phyloP scores from a whole-genome alignment of 1,139 yeast species.

The Debaryomyces singareniensis region DNA sequence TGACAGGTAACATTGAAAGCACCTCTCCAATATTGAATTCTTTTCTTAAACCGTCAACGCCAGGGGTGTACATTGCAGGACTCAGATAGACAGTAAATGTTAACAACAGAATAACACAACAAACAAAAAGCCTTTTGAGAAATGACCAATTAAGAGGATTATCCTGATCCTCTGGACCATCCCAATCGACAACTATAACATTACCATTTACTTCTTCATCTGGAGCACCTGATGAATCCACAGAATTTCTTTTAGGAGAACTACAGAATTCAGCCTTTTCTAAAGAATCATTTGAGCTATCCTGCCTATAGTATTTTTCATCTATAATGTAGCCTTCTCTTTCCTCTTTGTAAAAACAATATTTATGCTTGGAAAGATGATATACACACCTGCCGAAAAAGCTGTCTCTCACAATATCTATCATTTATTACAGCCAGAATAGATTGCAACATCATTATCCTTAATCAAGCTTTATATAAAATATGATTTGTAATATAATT shows the following conservation, averaged over 20 bases:
- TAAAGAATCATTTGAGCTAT: too few relatives aligned
- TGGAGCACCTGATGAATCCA: neutral
- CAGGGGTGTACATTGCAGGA: slow-evolving; percentile 57
- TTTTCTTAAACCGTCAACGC: slow-evolving; percentile 23
- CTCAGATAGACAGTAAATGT: slow-evolving; percentile 55
- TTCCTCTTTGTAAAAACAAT: slow-evolving; percentile 2
- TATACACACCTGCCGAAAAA: slow-evolving; percentile 26
- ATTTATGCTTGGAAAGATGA: slow-evolving; percentile 22
- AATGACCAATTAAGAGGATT: slow-evolving; percentile 54
- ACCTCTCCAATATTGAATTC: slow-evolving; percentile 20
- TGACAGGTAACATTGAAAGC: slow-evolving; percentile 26
- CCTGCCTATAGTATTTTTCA: too few relatives aligned
- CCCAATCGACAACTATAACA: slow-evolving; percentile 29
- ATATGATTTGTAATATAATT: too few relatives aligned
- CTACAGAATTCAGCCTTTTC: neutral
- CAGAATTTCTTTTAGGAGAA: neutral
- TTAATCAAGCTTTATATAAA: too few relatives aligned
- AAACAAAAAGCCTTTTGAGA: slow-evolving; percentile 28
- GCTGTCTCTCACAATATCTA: slow-evolving; percentile 23
- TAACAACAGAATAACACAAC: slow-evolving; percentile 35
- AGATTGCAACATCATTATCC: too few relatives aligned
- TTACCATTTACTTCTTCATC: neutral
- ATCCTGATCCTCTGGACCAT: slow-evolving; percentile 49
- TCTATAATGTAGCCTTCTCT: neutral
- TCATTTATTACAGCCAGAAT: too few relatives aligned